Evolutionary conservation across 805 yeast genomes (phyloP), one percentile per base, ranked within the genome.

Genomic region (Candida verbasci): DNA sequence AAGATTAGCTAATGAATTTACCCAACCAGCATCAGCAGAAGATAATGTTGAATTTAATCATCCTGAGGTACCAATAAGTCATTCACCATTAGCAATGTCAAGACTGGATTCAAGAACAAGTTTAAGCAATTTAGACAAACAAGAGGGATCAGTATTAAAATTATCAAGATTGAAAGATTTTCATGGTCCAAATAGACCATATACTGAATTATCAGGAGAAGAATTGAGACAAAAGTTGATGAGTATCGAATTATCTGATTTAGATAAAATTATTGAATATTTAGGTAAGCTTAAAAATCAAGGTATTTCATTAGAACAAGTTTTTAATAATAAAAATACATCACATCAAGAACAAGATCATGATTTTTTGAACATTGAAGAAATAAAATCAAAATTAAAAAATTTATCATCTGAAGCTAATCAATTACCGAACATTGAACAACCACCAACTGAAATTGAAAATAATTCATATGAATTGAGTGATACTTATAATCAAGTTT

Each of bases 101-200:
- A 42, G 62, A 18, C 47, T 55, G 4, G 44, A 53, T 11, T 60
- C 67, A 5, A 52, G 54, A 26, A 56, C 63, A 4, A 62, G 55
- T 38, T 50, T 68, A 31, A 55, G 52, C 23, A 52, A 52, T 8
- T 46, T 66, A 37, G 64, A 67, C 37, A 56, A 57, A 38, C 64
- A 65, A 39, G 74, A 69, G 50, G 74, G 73, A 5, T 58, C 65
- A 10, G 55, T 60, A 6, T 52, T 66, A 55, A 68, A 60, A 46
- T 47, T 66, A 26, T 50, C 53, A 46, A 55, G 50, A 39, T 47
- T 61, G 17, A 52, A 48, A 17, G 55, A 53, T 30, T 56, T 34
- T 33, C 38, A 42, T 29, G 38, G 36, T 17, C 36, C 38, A 12
- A 35, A 32, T 12, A 38, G 38, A 2, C 32, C 31, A 8, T 30